phyloP scores from a whole-genome alignment of 2,329 filamentous ascomycete genomes.

The Neofusicoccum cordaticola region DNA sequence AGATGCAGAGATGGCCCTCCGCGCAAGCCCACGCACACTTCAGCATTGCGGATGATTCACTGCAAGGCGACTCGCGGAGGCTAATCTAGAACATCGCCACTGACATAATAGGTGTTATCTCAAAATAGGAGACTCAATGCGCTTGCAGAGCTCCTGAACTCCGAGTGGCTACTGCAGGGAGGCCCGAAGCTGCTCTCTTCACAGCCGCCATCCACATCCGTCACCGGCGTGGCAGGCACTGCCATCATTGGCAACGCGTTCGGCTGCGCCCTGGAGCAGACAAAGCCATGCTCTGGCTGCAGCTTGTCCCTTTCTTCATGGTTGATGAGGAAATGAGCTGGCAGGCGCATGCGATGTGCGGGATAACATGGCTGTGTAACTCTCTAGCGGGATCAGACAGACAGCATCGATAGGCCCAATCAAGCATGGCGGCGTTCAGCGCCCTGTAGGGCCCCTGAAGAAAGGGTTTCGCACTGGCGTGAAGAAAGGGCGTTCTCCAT shows the following conservation, averaged over 20 bases:
- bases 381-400: neutral
- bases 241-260: neutral
- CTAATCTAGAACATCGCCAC: neutral
- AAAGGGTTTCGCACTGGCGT: slow-evolving; percentile 3
- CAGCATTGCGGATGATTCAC: neutral
- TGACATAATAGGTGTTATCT: neutral
- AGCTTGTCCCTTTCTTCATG: neutral
- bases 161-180: neutral
- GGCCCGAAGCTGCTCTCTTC: neutral
- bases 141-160: neutral
- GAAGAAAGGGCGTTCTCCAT: slow-evolving; percentile 3
- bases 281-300: neutral
- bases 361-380: neutral
- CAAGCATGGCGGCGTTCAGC: neutral
- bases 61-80: neutral
- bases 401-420: neutral
- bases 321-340: neutral
- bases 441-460: slow-evolving; percentile 10
- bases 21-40: neutral
- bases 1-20: neutral
- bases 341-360: neutral
- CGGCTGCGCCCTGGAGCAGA: neutral
- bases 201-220: neutral
- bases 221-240: neutral
- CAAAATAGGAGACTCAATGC: neutral